Evolutionary conservation across 2,329 filamentous ascomycete genomes (phyloP).

Genomic region (Leptosphaerulina australis): DNA sequence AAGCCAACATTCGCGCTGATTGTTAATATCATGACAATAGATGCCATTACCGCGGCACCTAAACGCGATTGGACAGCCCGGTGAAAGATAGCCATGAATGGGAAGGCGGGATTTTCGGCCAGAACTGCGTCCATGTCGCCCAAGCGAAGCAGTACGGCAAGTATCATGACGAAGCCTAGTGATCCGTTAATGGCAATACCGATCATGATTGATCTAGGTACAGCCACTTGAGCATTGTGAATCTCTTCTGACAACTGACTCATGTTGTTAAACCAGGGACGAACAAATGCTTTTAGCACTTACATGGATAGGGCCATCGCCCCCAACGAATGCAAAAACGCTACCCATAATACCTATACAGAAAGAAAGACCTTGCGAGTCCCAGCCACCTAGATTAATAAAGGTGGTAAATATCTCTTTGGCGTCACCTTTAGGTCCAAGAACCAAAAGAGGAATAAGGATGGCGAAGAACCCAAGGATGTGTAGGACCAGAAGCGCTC

Average conservation of each 20-base stretch:
- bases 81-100: conserved; percentile 56
- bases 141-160: conserved; percentile 39
- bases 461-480: conserved; percentile 58
- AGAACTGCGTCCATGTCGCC: conserved; percentile 42
- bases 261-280: no score
- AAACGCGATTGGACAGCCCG: conserved; percentile 29
- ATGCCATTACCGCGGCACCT: conserved; percentile 55
- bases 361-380: conserved; percentile 51
- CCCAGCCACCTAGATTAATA: conserved; percentile 54
- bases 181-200: conserved; percentile 48
- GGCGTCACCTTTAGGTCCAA: conserved; percentile 49
- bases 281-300: background rate
- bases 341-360: conserved; percentile 48
- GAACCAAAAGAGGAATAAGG: conserved; percentile 53
- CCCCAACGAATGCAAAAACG: conserved; percentile 47
- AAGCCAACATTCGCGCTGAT: conserved; percentile 45
- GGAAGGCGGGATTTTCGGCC: conserved; percentile 50
- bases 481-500: conserved; percentile 55
- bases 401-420: conserved; percentile 55
- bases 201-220: conserved; percentile 48
- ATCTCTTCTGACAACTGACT: conserved; percentile 42
- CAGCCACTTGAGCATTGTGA: conserved; percentile 33
- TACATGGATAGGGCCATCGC: conserved; percentile 49
- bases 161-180: conserved; percentile 45
- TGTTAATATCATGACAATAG: conserved; percentile 37